Base-by-base conservation (phyloP, 2,329 filamentous ascomycete species). In the Microsporum ferrugineum region DNA sequence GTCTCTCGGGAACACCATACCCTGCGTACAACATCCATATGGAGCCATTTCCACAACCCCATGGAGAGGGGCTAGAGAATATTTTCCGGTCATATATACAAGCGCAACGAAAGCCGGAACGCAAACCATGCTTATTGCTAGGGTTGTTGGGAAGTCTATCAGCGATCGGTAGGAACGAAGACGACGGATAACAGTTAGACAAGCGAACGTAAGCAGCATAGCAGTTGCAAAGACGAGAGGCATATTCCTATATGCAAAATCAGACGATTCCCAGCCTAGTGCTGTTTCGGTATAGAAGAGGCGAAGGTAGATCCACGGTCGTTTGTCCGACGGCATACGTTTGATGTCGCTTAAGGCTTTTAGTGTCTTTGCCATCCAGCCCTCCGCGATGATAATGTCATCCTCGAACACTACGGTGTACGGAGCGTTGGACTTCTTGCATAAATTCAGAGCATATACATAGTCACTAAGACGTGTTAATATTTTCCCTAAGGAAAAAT, bases 381-480 rank as follows among this genome's bases (percentile, higher is more conserved):
- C 72, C n/a, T 72, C 69, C 1, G 71, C 71, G 17, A 73, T 64
- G 29, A 74, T 68, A 41, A 74, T 70, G 49, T 75, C 71, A 63
- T 75, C 73, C 62, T 75, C 73, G 60, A 74, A 71, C 4, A 75
- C 68, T 10, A 66, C 66, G 17, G 71, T 73, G 58, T 72, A 75
- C 2, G 69, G 68, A 0, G 71, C 68, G 4, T 65, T 66, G 2
- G 67, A 69, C 5, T 65, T 31, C 17, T 70, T 65, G 61, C 72
- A 75, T 36, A 62, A 36, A 3, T 66, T 57, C 3, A 75, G 60
- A 2, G 66, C 65, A 58, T 73, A 70, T 36, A 66, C 65, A 57
- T 73, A 74, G 58, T 73, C 71, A 47, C 56, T 61, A 53, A 17
- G 31, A 2, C 17, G 6, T 10, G 8, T 29, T n/a, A 43, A n/a